Percentiles rank a stretch among this genome's conserved stretches.
These are phyloP conservation scores for Nicotiana sylvestris DNA, from an alignment of 257 asterid genomes.

Conservation along the genomic window DNA sequence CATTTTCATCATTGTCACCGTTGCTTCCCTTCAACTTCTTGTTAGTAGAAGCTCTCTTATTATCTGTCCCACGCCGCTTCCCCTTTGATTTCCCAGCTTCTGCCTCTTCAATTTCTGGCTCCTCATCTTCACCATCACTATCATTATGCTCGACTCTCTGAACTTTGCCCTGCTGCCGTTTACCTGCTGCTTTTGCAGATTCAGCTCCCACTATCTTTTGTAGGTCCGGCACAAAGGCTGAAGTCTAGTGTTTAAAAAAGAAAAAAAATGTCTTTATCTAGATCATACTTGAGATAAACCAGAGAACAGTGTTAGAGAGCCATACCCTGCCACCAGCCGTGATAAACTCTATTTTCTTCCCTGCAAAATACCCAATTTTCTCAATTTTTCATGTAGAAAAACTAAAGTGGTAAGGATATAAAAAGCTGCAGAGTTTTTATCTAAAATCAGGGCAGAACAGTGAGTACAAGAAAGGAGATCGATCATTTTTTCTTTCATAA, in stretches of 20 bases:
- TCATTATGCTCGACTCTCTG: conserved; percentile 17
- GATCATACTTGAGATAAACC: background rate
- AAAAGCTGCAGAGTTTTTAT: background rate
- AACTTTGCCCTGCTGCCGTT: conserved; percentile 29
- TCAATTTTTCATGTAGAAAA: background rate
- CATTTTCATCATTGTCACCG: conserved; percentile 26
- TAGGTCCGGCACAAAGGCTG: conserved; percentile 89
- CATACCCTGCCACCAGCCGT: conserved; percentile 94
- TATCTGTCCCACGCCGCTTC: conserved; percentile 27
- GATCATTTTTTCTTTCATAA: background rate
- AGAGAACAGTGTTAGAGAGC: conserved; percentile 13
- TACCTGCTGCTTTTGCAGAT: conserved; percentile 41
- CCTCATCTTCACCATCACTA: conserved; percentile 29
- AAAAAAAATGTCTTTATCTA: background rate
- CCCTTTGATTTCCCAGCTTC: conserved; percentile 24
- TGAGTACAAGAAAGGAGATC: background rate
- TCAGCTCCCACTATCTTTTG: conserved; percentile 69
- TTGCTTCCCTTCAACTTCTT: conserved; percentile 27
- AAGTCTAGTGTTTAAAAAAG: conserved; percentile 46
- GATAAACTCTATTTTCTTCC: conserved; percentile 83
- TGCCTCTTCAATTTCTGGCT: conserved; percentile 34
- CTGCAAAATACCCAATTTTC: conserved; percentile 40
- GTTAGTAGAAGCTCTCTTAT: conserved; percentile 36
- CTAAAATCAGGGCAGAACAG: background rate
- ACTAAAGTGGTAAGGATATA: background rate